Evolutionary conservation across 768 basidiomycete species (phyloP).

Genomic region (Termitomyces sp.): DNA sequence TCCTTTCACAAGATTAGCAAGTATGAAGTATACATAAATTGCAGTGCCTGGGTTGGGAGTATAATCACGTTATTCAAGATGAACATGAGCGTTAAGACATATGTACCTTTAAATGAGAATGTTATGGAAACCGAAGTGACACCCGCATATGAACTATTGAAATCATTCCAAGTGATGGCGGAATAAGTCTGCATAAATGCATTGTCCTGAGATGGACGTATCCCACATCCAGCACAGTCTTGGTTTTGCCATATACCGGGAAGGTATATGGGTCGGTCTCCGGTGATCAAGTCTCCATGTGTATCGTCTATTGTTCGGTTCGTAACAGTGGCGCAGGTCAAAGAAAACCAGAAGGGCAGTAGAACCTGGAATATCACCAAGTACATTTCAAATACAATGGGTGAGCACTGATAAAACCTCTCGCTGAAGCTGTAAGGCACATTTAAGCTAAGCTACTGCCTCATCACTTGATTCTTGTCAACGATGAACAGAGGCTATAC

Average conservation of each 20-base stretch:
- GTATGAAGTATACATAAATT: conserved; percentile 33
- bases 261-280: conserved; percentile 9
- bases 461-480: not conserved
- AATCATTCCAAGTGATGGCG: conserved; percentile 7
- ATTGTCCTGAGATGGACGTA: not conserved
- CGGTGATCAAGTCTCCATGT: conserved; percentile 14
- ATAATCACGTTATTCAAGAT: not conserved
- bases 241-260: conserved; percentile 14
- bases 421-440: not conserved
- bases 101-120: conserved; percentile 13
- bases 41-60: conserved; percentile 23
- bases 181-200: conserved; percentile 15
- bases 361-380: not conserved
- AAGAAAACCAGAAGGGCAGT: not conserved
- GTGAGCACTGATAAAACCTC: not conserved
- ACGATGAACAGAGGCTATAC: too few species aligned
- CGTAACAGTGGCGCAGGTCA: not conserved
- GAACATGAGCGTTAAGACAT: not conserved
- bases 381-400: not conserved
- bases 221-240: conserved; percentile 2
- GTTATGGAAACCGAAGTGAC: not conserved
- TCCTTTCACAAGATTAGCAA: conserved; percentile 22
- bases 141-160: not conserved
- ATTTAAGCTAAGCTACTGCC: not conserved
- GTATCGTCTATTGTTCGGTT: conserved; percentile 20